Conservation (phyloP, 495 filamentous ascomycete species). For the Podospora tetraspora region DNA sequence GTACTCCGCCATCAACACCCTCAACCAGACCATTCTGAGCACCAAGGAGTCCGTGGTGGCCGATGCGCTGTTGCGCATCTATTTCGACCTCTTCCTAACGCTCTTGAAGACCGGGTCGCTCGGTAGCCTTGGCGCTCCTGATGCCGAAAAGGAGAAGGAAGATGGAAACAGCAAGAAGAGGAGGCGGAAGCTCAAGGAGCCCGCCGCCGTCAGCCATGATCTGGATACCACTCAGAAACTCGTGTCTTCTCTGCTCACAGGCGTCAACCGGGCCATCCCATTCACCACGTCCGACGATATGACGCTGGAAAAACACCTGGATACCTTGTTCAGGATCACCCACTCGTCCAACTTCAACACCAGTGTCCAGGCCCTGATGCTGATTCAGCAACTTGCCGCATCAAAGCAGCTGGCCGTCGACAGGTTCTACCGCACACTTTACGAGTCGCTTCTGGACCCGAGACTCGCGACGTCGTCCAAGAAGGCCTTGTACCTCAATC, state of each 20-base stretch:
- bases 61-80: slow-evolving; percentile 74
- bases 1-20: slow-evolving; percentile 92
- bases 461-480: slow-evolving; percentile 86
- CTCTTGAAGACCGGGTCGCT: slow-evolving; percentile 56
- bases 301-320: slow-evolving; percentile 78
- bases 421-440: slow-evolving; percentile 89
- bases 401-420: slow-evolving; percentile 73
- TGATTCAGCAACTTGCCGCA: slow-evolving; percentile 86
- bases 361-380: slow-evolving; percentile 88
- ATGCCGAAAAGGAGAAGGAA: slow-evolving; percentile 21
- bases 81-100: slow-evolving; percentile 78
- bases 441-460: slow-evolving; percentile 89
- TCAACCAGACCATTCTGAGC: slow-evolving; percentile 93
- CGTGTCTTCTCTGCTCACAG: slow-evolving; percentile 81
- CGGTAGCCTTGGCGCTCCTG: slow-evolving; percentile 20
- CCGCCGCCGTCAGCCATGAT: slow-evolving; percentile 35
- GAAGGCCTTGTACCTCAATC: slow-evolving; percentile 88
- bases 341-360: slow-evolving; percentile 99
- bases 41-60: slow-evolving; percentile 77
- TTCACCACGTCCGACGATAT: slow-evolving; percentile 77
- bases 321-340: slow-evolving; percentile 89
- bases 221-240: slow-evolving; percentile 73
- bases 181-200: slow-evolving; percentile 13
- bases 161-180: slow-evolving; percentile 12
- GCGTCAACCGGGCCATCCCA: slow-evolving; percentile 92